Evolutionary conservation across 2,329 filamentous ascomycete species (phyloP).

Genomic region (Ploettnerulaceae sp.): DNA sequence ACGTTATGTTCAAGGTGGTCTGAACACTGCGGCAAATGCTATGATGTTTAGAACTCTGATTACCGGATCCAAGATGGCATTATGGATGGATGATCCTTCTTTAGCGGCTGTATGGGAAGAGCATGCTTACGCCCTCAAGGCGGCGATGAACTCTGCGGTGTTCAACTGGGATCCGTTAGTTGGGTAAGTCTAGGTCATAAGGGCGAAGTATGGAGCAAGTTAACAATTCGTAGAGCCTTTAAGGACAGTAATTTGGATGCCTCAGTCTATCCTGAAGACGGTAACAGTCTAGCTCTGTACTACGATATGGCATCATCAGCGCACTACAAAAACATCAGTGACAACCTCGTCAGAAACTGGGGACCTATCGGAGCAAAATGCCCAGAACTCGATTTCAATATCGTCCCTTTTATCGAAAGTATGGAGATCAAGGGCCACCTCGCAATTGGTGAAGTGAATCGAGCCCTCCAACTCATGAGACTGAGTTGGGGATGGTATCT

Average conservation of each 20-base stretch:
- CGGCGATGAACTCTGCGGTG: slow-evolving; percentile 12
- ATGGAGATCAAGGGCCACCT: slow-evolving; percentile 56
- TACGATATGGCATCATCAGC: slow-evolving; percentile 5
- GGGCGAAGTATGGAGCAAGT: neutral
- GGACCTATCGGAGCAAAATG: slow-evolving; percentile 48
- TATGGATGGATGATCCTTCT: slow-evolving; percentile 33
- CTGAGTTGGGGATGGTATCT: slow-evolving; percentile 57
- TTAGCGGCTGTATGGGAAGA: slow-evolving; percentile 12
- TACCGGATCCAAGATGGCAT: slow-evolving; percentile 41
- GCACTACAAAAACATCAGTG: slow-evolving; percentile 1
- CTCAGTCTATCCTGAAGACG: slow-evolving; percentile 52
- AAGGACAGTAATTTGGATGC: slow-evolving; percentile 41
- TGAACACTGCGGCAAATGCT: slow-evolving; percentile 27
- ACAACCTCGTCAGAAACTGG: slow-evolving; percentile 37
- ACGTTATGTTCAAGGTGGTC: slow-evolving; percentile 20
- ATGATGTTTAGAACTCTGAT: slow-evolving; percentile 41
- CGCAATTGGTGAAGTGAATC: slow-evolving; percentile 40
- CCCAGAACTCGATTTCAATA: slow-evolving; percentile 49
- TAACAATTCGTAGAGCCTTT: slow-evolving; percentile 37
- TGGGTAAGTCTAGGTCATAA: slow-evolving; percentile 10
- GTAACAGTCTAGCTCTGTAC: slow-evolving; percentile 41
- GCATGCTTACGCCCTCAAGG: slow-evolving; percentile 17
- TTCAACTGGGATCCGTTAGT: slow-evolving; percentile 19
- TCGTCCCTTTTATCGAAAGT: slow-evolving; percentile 52
- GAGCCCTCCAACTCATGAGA: slow-evolving; percentile 52